These are phyloP conservation scores for Mycena sanguinolenta DNA, from an alignment of 768 basidiomycete genomes.

Conservation along the genomic window DNA sequence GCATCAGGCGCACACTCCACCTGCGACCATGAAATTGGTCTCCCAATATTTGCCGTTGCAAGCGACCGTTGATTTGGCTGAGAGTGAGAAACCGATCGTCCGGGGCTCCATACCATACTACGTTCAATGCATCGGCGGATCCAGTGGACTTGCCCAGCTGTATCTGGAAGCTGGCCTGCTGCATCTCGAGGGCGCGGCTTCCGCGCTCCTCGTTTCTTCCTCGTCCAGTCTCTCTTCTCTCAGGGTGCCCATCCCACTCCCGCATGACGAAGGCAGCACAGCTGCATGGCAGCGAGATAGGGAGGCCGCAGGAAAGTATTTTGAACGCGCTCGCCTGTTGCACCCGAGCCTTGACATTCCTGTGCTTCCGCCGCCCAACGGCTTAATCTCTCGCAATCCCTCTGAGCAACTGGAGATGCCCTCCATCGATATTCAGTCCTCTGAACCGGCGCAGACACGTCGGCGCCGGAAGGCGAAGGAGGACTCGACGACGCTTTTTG, in stretches of 20 bases:
- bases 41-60: slow-evolving; percentile 78
- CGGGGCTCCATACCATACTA: slow-evolving; percentile 74
- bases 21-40: slow-evolving; percentile 83
- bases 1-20: slow-evolving; percentile 82
- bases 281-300: slow-evolving; percentile 84
- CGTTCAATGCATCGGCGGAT: slow-evolving; percentile 74
- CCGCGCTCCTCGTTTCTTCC: slow-evolving; percentile 77
- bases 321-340: slow-evolving; percentile 75
- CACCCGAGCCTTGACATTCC: slow-evolving; percentile 79
- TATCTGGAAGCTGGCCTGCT: slow-evolving; percentile 85
- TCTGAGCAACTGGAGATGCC: slow-evolving; percentile 75
- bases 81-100: slow-evolving; percentile 53
- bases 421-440: slow-evolving; percentile 62
- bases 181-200: slow-evolving; percentile 85
- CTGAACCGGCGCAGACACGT: slow-evolving; percentile 60
- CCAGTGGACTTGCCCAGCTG: slow-evolving; percentile 76
- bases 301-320: slow-evolving; percentile 76
- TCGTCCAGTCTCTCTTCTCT: slow-evolving; percentile 85
- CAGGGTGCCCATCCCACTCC: slow-evolving; percentile 69
- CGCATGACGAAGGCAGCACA: slow-evolving; percentile 68
- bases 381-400: slow-evolving; percentile 43
- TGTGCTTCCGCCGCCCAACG: slow-evolving; percentile 65
- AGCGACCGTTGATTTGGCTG: slow-evolving; percentile 53
- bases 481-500: slow-evolving; percentile 60
- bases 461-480: slow-evolving; percentile 68